A percentile compares a stretch with the other conserved stretches of the same genome.
These are phyloP conservation scores for Didymella segeticola DNA, from an alignment of 2,329 filamentous ascomycete genomes.

Conservation along the genomic window DNA sequence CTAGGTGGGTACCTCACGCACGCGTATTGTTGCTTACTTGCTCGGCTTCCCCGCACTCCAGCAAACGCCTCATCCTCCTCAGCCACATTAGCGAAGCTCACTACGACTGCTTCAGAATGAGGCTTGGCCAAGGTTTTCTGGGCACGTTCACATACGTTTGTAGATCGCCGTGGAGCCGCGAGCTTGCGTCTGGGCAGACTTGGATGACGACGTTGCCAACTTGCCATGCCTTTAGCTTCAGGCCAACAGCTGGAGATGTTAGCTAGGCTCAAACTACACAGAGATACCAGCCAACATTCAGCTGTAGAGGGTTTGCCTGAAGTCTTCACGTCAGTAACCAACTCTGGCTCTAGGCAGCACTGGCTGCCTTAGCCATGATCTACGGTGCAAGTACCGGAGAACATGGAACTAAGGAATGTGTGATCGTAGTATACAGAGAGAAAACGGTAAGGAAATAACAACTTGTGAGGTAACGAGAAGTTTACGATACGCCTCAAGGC, in stretches of 20 bases:
- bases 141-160: background rate
- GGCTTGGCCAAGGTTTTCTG: background rate
- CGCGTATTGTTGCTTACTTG: background rate
- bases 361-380: no score
- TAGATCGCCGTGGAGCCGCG: constrained; percentile 12
- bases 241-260: background rate
- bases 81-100: background rate
- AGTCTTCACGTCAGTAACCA: background rate
- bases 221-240: constrained; percentile 19
- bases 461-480: background rate
- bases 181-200: constrained; percentile 21
- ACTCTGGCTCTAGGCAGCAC: no score
- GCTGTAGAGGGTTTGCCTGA: background rate
- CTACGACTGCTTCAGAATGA: background rate
- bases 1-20: background rate
- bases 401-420: background rate
- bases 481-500: background rate
- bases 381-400: no score
- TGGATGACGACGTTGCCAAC: constrained; percentile 25
- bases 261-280: background rate
- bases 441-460: no score
- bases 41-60: constrained; percentile 4
- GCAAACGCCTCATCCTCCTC: background rate
- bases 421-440: background rate
- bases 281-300: background rate